phyloP scores from a whole-genome alignment of 2,329 filamentous ascomycete genomes.

The Colletotrichum karsti region DNA sequence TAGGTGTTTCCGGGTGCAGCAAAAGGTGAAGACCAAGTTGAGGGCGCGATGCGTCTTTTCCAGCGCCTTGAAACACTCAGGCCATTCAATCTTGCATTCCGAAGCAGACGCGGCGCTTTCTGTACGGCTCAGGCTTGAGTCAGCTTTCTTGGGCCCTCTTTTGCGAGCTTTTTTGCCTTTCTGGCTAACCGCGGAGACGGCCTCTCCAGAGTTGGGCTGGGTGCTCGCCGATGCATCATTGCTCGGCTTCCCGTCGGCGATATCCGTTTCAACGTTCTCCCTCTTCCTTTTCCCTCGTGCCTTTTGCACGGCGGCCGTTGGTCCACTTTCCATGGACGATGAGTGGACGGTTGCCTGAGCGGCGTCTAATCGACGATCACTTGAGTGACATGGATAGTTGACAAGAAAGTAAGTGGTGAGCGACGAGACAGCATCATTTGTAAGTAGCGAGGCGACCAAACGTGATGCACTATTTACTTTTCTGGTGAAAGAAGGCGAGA shows the following conservation, averaged over 20 bases:
- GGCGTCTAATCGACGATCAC: not conserved
- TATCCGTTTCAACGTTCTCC: not conserved
- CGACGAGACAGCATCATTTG: not conserved
- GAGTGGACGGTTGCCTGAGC: not conserved
- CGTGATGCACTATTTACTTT: not conserved
- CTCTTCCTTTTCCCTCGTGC: conserved; percentile 21
- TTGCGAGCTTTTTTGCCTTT: conserved; percentile 8
- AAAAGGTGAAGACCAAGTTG: conserved; percentile 95
- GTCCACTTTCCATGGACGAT: not conserved
- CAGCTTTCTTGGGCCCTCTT: conserved; percentile 26
- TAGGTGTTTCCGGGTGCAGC: conserved; percentile 90
- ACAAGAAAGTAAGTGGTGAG: not conserved
- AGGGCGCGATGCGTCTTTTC: conserved; percentile 83
- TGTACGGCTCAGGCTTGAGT: conserved; percentile 20
- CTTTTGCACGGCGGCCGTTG: not conserved
- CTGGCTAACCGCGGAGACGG: not conserved
- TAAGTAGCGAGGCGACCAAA: not conserved
- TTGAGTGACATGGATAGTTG: not conserved
- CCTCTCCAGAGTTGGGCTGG: not conserved
- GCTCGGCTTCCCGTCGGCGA: not conserved
- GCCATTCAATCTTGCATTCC: conserved; percentile 69
- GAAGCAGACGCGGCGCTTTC: conserved; percentile 25
- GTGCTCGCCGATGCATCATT: not conserved
- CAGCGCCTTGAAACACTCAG: conserved; percentile 75
- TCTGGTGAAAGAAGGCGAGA: not conserved